phyloP scores from a whole-genome alignment of 2,329 filamentous ascomycete species.

The Epichloe typhina region DNA sequence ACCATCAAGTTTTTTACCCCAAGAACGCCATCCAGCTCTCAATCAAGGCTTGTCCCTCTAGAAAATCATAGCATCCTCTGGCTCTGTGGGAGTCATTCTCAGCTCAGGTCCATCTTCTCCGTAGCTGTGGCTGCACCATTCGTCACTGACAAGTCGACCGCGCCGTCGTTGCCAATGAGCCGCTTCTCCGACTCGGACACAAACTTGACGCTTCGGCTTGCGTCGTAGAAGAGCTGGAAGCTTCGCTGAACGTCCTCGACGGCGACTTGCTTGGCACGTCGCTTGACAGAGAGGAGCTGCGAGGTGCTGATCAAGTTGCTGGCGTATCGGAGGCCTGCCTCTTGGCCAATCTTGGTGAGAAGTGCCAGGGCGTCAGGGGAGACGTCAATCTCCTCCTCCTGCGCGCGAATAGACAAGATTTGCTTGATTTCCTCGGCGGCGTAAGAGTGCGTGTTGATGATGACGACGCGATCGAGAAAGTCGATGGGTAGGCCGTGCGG shows the following conservation, averaged over 20 bases:
- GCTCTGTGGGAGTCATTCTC: conserved; percentile 8
- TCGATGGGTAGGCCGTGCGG: conserved; percentile 91
- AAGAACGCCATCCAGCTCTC: conserved; percentile 19
- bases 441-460: conserved; percentile 88
- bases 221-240: conserved; percentile 90
- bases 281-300: conserved; percentile 75
- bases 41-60: conserved; percentile 1
- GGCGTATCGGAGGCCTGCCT: conserved; percentile 87
- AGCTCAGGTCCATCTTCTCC: conserved; percentile 34
- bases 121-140: conserved; percentile 21
- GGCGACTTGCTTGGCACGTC: conserved; percentile 69
- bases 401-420: conserved; percentile 82
- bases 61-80: conserved; percentile 2
- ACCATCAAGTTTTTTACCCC: conserved; percentile 5
- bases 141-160: conserved; percentile 53
- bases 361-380: conserved; percentile 79
- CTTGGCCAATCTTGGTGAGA: conserved; percentile 88
- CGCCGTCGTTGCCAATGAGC: conserved; percentile 77
- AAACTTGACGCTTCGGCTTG: conserved; percentile 76
- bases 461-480: conserved; percentile 90
- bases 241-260: conserved; percentile 86
- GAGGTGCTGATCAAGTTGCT: conserved; percentile 95
- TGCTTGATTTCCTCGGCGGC: conserved; percentile 73
- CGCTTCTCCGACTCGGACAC: conserved; percentile 83
- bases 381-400: conserved; percentile 91